Evolutionary conservation across 345 rosid genomes (phyloP).

Genomic region (Eucalyptus caleyi): DNA sequence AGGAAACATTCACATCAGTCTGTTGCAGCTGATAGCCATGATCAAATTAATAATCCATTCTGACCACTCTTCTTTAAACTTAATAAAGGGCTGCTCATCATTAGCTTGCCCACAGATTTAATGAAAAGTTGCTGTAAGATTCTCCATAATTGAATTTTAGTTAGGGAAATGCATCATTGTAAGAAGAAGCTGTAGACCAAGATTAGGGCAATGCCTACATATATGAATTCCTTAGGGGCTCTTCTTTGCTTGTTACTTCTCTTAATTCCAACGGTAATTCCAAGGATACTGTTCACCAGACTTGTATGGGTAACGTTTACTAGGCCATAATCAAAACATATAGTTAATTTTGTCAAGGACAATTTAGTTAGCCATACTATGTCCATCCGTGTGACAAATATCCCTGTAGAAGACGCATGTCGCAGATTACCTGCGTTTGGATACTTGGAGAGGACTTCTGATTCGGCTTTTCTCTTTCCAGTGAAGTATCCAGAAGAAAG

Average conservation of each 20-base stretch:
- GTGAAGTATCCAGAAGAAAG: constrained; percentile 77
- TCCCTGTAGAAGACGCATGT: not conserved
- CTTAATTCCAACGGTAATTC: not conserved
- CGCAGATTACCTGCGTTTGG: constrained; percentile 61
- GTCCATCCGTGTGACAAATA: not conserved
- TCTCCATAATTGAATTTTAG: not conserved
- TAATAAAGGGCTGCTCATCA: not conserved
- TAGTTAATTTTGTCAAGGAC: not conserved
- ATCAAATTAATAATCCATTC: not conserved
- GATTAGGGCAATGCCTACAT: not conserved
- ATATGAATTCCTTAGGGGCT: not conserved
- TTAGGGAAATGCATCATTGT: not conserved
- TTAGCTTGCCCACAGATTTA: not conserved
- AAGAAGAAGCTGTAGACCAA: not conserved
- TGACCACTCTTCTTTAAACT: not conserved
- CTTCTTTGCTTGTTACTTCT: not conserved
- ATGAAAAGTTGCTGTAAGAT: not conserved
- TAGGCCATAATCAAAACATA: not conserved
- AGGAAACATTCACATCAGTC: not conserved
- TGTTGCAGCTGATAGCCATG: not conserved
- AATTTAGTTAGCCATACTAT: not conserved
- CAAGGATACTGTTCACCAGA: not conserved
- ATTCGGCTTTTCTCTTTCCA: constrained; percentile 80
- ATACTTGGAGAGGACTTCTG: constrained; percentile 81
- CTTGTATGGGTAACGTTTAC: not conserved